Evolutionary conservation across 192 early-diverging fungal species (phyloP).

Genomic region (Lunasporangiospora selenospora): DNA sequence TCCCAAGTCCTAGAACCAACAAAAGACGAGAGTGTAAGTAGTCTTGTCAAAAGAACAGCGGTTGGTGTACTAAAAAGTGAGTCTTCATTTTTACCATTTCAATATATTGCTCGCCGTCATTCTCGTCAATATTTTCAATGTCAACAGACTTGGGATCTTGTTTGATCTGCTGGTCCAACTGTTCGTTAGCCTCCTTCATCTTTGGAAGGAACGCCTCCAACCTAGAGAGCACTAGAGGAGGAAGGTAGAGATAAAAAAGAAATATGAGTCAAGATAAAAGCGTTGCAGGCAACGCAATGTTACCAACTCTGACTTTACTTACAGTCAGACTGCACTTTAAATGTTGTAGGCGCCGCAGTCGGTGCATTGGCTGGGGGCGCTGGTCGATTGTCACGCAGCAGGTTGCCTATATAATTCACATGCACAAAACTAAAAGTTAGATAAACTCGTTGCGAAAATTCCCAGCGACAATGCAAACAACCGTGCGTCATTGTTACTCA

Average conservation of each 20-base stretch:
- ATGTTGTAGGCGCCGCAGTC: constrained; percentile 51
- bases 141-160: constrained; percentile 55
- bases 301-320: constrained; percentile 19
- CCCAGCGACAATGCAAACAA: background rate
- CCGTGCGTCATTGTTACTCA: background rate
- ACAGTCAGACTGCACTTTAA: constrained; percentile 42
- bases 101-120: constrained; percentile 57
- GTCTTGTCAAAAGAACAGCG: background rate
- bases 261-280: background rate
- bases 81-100: constrained; percentile 53
- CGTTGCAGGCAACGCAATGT: background rate
- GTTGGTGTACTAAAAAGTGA: constrained; percentile 17
- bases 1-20: constrained; percentile 46
- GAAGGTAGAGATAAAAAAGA: background rate
- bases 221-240: constrained; percentile 43
- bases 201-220: constrained; percentile 57
- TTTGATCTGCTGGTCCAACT: constrained; percentile 45
- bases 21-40: constrained; percentile 8
- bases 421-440: too few relatives aligned
- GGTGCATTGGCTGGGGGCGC: constrained; percentile 26
- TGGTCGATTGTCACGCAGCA: constrained; percentile 24
- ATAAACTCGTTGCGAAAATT: background rate
- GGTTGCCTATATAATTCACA: constrained; percentile 11
- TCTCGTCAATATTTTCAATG: constrained; percentile 63
- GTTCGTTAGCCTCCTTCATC: constrained; percentile 49